A percentile compares a stretch with the other conserved stretches of the same genome.
Evolutionary conservation across 768 basidiomycete species (phyloP).

Genomic region (Bullera alba): DNA sequence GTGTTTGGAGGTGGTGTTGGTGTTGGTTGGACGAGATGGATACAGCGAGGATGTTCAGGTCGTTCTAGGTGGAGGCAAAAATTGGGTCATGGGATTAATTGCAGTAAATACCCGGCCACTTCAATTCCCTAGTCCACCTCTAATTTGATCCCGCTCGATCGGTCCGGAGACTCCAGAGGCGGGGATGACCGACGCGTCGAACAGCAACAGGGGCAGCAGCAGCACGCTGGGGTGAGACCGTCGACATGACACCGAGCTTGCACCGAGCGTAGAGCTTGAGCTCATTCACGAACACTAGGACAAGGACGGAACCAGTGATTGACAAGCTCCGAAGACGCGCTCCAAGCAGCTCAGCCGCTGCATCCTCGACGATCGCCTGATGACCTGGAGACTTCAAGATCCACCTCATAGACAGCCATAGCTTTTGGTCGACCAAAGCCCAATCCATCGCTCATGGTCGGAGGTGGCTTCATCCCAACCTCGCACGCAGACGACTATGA

Average conservation of each 20-base stretch:
- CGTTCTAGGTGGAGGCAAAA: not conserved
- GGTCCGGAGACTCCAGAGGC: not conserved
- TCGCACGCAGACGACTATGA: slow-evolving; percentile 49
- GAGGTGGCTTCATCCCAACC: slow-evolving; percentile 30
- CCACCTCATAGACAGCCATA: not conserved
- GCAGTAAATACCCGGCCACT: not conserved
- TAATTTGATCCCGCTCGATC: not conserved
- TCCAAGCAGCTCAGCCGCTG: too few relatives aligned
- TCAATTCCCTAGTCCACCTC: not conserved
- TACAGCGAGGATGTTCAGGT: too few relatives aligned
- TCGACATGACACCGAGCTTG: too few relatives aligned
- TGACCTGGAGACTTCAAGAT: too few relatives aligned
- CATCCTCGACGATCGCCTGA: too few relatives aligned
- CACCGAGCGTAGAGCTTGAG: not conserved
- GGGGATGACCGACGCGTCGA: not conserved
- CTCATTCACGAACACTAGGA: not conserved
- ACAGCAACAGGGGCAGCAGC: not conserved
- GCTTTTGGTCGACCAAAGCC: not conserved
- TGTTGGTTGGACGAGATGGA: too few relatives aligned
- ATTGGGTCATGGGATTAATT: not conserved
- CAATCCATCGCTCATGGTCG: slow-evolving; percentile 18
- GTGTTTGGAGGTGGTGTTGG: not conserved
- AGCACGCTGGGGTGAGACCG: too few relatives aligned
- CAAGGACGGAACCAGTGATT: not conserved
- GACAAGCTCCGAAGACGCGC: not conserved